phyloP scores from a whole-genome alignment of 2,329 filamentous ascomycete genomes.

The Tolypocladium ovalisporum region DNA sequence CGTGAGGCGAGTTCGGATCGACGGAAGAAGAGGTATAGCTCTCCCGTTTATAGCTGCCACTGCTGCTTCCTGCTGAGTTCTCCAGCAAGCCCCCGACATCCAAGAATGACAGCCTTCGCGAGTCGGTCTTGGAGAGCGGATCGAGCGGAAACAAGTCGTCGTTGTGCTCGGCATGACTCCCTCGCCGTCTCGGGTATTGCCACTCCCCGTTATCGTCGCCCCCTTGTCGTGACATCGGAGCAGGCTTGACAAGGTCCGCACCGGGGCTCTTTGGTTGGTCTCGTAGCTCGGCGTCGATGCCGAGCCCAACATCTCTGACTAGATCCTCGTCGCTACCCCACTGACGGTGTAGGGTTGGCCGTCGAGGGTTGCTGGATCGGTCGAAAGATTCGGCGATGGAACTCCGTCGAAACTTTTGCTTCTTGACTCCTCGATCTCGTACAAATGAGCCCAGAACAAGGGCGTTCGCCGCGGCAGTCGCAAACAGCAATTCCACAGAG shows the following conservation, averaged over 20 bases:
- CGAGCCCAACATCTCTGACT: slow-evolving; percentile 67
- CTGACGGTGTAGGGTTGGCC: slow-evolving; percentile 47
- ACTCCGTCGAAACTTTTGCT: slow-evolving; percentile 64
- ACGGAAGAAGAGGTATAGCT: slow-evolving; percentile 30
- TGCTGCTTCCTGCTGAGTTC: slow-evolving; percentile 21
- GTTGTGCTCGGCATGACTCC: slow-evolving; percentile 27
- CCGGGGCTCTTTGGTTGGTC: slow-evolving; percentile 18
- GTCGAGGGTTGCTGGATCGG: slow-evolving; percentile 23
- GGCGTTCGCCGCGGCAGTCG: slow-evolving; percentile 76
- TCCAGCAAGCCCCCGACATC: slow-evolving; percentile 72
- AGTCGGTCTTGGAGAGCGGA: slow-evolving; percentile 16
- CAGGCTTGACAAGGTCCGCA: slow-evolving; percentile 20
- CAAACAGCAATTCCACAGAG: slow-evolving; percentile 81
- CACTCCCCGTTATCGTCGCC: slow-evolving; percentile 31
- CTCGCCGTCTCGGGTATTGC: slow-evolving; percentile 32
- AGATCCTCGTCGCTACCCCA: slow-evolving; percentile 92
- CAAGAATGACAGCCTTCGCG: slow-evolving; percentile 60
- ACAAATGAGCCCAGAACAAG: slow-evolving; percentile 89
- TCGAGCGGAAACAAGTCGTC: slow-evolving; percentile 33
- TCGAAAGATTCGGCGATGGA: slow-evolving; percentile 55
- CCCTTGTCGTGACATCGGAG: slow-evolving; percentile 20
- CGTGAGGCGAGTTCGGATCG: slow-evolving; percentile 24
- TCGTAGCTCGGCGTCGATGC: slow-evolving; percentile 43
- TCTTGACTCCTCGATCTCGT: slow-evolving; percentile 82
- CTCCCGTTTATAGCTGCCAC: slow-evolving; percentile 23